A percentile compares a stretch with the other conserved stretches of the same genome.
phyloP scores from a whole-genome alignment of 1,284 basidiomycete genomes.

The Thecaphora thlaspeos region DNA sequence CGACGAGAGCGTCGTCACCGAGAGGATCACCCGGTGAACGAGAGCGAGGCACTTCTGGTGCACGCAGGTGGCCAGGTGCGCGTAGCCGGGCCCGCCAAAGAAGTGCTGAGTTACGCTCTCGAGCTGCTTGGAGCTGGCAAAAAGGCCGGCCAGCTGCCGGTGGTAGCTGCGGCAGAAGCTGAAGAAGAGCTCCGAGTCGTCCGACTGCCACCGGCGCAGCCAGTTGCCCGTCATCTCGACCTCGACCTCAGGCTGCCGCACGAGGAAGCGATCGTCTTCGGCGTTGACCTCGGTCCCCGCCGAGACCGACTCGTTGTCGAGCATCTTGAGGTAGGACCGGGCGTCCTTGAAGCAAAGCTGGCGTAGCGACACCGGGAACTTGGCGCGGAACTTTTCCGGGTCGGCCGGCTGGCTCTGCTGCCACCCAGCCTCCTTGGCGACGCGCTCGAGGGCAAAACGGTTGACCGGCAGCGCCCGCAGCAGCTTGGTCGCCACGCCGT shows the following conservation, averaged over 20 bases:
- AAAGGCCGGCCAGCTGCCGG: constrained; percentile 44
- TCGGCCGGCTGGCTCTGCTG: constrained; percentile 26
- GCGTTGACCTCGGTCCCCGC: constrained; percentile 5
- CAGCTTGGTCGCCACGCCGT: constrained; percentile 50
- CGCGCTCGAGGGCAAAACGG: constrained; percentile 48
- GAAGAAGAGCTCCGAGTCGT: constrained; percentile 56
- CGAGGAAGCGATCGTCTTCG: constrained; percentile 47
- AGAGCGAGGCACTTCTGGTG: constrained; percentile 53
- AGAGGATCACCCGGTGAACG: constrained; percentile 50
- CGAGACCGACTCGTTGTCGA: constrained; percentile 33
- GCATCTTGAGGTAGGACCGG: constrained; percentile 45
- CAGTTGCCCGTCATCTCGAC: constrained; percentile 56
- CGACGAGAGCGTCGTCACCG: constrained; percentile 53
- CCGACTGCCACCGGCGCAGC: constrained; percentile 54
- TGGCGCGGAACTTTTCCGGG: constrained; percentile 27
- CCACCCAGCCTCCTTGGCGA: constrained; percentile 47
- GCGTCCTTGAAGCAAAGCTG: constrained; percentile 50
- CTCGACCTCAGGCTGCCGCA: constrained; percentile 48
- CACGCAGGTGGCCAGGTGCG: constrained; percentile 50
- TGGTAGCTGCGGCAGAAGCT: constrained; percentile 53
- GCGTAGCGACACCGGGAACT: constrained; percentile 39
- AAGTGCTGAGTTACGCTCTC: constrained; percentile 37
- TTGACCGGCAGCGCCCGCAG: constrained; percentile 50
- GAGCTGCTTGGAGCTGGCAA: constrained; percentile 31
- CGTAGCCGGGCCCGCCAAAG: constrained; percentile 52